Percentiles rank a stretch among this genome's conserved stretches.
phyloP scores from a whole-genome alignment of 805 yeast species.

The Vanderwaltozyma verrucispora region DNA sequence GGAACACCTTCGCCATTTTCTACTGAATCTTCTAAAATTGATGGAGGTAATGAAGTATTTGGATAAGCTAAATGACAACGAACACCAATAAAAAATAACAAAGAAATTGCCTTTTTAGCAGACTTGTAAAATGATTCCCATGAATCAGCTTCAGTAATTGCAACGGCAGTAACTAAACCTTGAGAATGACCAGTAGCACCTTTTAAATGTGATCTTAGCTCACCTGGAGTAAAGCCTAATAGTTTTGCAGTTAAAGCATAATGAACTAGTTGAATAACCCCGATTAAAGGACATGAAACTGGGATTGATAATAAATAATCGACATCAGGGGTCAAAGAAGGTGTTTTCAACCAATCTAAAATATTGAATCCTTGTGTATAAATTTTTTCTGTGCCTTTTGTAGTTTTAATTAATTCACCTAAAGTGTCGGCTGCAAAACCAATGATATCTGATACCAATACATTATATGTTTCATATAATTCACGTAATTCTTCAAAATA shows the following conservation, averaged over 20 bases:
- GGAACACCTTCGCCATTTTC: conserved; percentile 95
- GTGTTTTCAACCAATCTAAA: conserved; percentile 74
- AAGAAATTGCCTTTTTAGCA: conserved; percentile 67
- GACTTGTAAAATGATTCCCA: conserved; percentile 76
- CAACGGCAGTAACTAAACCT: conserved; percentile 88
- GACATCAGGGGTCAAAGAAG: conserved; percentile 79
- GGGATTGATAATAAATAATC: conserved; percentile 87
- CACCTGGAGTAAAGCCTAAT: conserved; percentile 83
- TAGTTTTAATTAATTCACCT: conserved; percentile 49
- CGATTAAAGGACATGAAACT: conserved; percentile 93
- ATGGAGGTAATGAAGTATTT: conserved; percentile 87
- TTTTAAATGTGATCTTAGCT: conserved; percentile 53
- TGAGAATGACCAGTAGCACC: conserved; percentile 88
- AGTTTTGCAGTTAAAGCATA: conserved; percentile 79
- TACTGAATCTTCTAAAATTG: conserved; percentile 82
- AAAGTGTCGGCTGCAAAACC: conserved; percentile 58
- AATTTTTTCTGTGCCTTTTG: conserved; percentile 72
- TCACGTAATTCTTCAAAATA: conserved; percentile 94
- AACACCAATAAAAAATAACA: conserved; percentile 87
- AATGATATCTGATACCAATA: conserved; percentile 63
- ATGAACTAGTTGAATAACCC: conserved; percentile 91
- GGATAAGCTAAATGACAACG: conserved; percentile 88
- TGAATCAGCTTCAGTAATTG: conserved; percentile 68
- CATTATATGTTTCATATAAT: conserved; percentile 64
- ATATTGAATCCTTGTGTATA: conserved; percentile 91